Percentiles rank a stretch among this genome's conserved stretches.
phyloP scores from a whole-genome alignment of 345 rosid species.

The Arabidopsis thaliana region TAIR10.1 NC_003076.8:15544001-15544500 shows the following conservation, averaged over 20 bases:
- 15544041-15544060: slow-evolving; percentile 79
- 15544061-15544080: slow-evolving; percentile 71
- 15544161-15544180: background rate
- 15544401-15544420: slow-evolving; percentile 53
- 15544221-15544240: slow-evolving; percentile 82
- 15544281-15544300: slow-evolving; percentile 60
- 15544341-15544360: slow-evolving; percentile 85
- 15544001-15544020: slow-evolving; percentile 81
- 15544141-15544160: background rate
- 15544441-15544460: background rate
- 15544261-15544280: slow-evolving; percentile 73
- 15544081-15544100: slow-evolving; percentile 68
- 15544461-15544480: slow-evolving; percentile 64
- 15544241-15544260: slow-evolving; percentile 74
- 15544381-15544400: slow-evolving; percentile 90
- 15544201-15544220: slow-evolving; percentile 87
- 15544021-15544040: slow-evolving; percentile 87
- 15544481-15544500: slow-evolving; percentile 85
- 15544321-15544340: slow-evolving; percentile 71
- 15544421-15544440: background rate
- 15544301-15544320: slow-evolving; percentile 85
- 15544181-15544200: slow-evolving; percentile 62
- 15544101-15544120: slow-evolving; percentile 79
- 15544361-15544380: slow-evolving; percentile 91
- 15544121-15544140: slow-evolving; percentile 52